Conservation (phyloP, 805 yeast genomes). For the Candida endomychidarum region DNA sequence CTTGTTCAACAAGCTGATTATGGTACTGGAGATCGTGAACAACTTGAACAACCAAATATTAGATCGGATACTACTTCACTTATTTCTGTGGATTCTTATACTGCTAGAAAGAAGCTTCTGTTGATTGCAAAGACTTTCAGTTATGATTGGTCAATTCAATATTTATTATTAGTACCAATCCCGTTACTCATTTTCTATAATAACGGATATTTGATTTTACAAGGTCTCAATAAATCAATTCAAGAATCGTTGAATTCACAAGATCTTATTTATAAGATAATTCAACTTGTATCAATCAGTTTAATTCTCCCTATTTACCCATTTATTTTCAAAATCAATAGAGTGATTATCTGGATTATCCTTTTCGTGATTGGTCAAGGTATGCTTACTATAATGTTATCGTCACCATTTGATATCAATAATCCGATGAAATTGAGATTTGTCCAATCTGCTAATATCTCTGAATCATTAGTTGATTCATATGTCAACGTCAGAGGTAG, state of each 20-base stretch:
- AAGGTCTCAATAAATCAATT: conserved; percentile 67
- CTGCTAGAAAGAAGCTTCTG: conserved; percentile 13
- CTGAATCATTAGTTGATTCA: conserved; percentile 26
- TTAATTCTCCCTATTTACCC: conserved; percentile 57
- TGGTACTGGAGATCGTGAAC: conserved; percentile 17
- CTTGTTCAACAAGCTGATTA: conserved; percentile 21
- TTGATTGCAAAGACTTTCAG: conserved; percentile 43
- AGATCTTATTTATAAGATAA: conserved; percentile 27
- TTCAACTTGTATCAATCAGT: conserved; percentile 28
- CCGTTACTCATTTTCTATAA: conserved; percentile 55
- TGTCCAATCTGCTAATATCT: conserved; percentile 58
- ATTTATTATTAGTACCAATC: conserved; percentile 64
- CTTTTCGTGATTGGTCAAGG: conserved; percentile 22
- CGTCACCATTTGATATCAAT: conserved; percentile 57
- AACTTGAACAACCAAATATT: conserved; percentile 11
- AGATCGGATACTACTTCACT: conserved; percentile 22
- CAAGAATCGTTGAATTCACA: conserved; percentile 61
- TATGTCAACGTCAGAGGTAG: conserved; percentile 52
- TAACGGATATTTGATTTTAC: conserved; percentile 54
- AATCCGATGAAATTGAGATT: conserved; percentile 75
- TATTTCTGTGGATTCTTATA: conserved; percentile 19
- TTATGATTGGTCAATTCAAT: conserved; percentile 84
- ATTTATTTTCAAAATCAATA: conserved; percentile 66
- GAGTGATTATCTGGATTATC: conserved; percentile 39
- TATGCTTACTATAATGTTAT: conserved; percentile 34